Conservation (phyloP, 2,329 filamentous ascomycete species). For the Venturia effusa region DNA sequence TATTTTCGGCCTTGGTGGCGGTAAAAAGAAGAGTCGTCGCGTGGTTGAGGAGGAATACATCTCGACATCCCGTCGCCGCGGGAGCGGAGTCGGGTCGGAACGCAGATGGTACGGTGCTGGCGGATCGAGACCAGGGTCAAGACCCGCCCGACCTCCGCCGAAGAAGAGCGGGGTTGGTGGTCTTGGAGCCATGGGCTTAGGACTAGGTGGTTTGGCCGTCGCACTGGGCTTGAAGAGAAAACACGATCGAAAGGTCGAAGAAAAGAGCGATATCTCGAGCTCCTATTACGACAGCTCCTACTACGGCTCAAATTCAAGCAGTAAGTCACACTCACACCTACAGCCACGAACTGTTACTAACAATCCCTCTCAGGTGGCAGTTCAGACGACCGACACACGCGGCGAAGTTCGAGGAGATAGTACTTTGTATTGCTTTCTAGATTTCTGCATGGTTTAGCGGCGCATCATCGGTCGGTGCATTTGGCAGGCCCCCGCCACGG, state of each 20-base stretch:
- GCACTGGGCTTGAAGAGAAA: slow-evolving; percentile 15
- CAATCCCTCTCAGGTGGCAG: background rate
- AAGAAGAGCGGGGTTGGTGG: slow-evolving; percentile 8
- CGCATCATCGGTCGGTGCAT: background rate
- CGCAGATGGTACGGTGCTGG: slow-evolving; percentile 37
- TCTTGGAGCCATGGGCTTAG: slow-evolving; percentile 15
- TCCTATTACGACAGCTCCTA: slow-evolving; percentile 9
- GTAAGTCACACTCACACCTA: slow-evolving; percentile 4
- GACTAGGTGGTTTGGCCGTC: slow-evolving; percentile 20
- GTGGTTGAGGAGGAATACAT: slow-evolving; percentile 45
- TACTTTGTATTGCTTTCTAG: background rate
- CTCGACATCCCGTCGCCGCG: slow-evolving; percentile 52
- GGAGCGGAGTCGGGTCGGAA: slow-evolving; percentile 46
- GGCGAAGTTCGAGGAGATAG: background rate
- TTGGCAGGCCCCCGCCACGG: background rate
- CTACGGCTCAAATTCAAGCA: slow-evolving; percentile 5
- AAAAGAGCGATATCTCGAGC: slow-evolving; percentile 11
- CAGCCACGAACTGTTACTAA: background rate
- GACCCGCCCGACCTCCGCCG: slow-evolving; percentile 2
- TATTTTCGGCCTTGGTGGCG: slow-evolving; percentile 50
- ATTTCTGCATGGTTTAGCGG: slow-evolving; percentile 2
- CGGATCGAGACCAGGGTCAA: slow-evolving; percentile 4
- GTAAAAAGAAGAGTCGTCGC: slow-evolving; percentile 31
- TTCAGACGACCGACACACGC: slow-evolving; percentile 4
- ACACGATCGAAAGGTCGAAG: slow-evolving; percentile 5